Evolutionary conservation across 2,329 filamentous ascomycete genomes (phyloP), one percentile per base, ranked within the genome.

Genomic region (Camillea tinctor): DNA sequence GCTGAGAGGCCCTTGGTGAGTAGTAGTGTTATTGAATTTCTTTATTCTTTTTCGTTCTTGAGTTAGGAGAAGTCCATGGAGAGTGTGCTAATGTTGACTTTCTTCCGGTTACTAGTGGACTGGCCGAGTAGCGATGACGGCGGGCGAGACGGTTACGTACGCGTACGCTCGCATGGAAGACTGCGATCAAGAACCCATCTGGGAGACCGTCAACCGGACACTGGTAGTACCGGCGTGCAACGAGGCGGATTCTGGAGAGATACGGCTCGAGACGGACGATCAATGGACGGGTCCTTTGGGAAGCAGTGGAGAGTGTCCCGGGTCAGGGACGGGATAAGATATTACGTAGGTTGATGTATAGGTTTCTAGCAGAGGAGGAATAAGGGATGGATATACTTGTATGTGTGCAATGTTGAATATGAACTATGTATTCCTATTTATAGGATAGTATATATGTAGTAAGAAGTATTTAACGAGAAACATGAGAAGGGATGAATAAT

Each of bases 151-250:
- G 11, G 71, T 81, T n/a, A 73, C 66, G 56, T 84, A 82, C 63
- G 75, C 75, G 63, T 84, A 80, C 63, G 76, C 78, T 23, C 71
- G 75, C 22, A 72, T 79, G 61, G 74, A 81, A 66, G 75, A 80
- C 62, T 80, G 75, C 61, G 74, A 74, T 1, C 73, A 78, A 58
- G 69, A 68, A 3, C 76, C 75, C 30, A 76, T 81, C 8, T 80
- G 76, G 62, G 81, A 83, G 73, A 73, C 70, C 8, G 69, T 66
- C 11, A 81, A 81, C 59, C 66, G 80, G 13, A 76, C 73, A 3
- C 70, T 82, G 7, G 72, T 71, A 1, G 68, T 80, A 22, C 77
- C 77, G 3, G 57, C 67, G 17, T 79, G 77, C 61, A 73, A 66
- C 24, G 68, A 69, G 3, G 24, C 61, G 5, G 64, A 63, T 26